Percentiles rank a stretch among this genome's conserved stretches.
phyloP scores from a whole-genome alignment of 495 filamentous ascomycete species.

The Penicillium arizonense region DNA sequence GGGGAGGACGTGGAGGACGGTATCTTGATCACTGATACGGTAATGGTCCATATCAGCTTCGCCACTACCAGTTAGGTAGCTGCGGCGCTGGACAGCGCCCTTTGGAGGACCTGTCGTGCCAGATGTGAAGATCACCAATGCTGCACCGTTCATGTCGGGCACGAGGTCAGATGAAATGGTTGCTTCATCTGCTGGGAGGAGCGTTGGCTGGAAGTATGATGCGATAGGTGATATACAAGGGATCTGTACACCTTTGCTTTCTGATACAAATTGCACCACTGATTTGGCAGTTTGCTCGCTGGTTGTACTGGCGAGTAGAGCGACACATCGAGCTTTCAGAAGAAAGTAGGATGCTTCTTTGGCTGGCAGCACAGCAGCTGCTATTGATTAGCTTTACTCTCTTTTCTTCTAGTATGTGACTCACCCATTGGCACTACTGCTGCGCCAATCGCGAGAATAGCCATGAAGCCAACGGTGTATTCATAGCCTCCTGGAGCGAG shows the following conservation, averaged over 20 bases:
- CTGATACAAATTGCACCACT: constrained; percentile 10
- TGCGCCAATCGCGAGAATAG: constrained; percentile 42
- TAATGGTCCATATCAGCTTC: constrained; percentile 30
- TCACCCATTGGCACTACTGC: constrained; percentile 37
- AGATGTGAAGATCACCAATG: constrained; percentile 40
- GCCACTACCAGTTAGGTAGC: constrained; percentile 24
- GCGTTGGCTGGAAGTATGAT: constrained; percentile 14
- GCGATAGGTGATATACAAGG: constrained; percentile 20
- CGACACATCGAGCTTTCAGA: constrained; percentile 27
- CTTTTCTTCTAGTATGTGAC: background rate
- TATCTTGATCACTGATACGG: constrained; percentile 23
- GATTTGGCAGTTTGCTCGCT: constrained; percentile 16
- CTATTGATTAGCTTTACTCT: background rate
- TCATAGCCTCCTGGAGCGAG: constrained; percentile 49
- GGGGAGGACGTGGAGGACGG: constrained; percentile 40
- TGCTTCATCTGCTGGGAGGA: constrained; percentile 8
- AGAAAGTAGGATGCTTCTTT: constrained; percentile 47
- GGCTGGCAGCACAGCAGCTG: constrained; percentile 28
- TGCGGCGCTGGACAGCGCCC: constrained; percentile 38
- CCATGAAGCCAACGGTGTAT: constrained; percentile 44
- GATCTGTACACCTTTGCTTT: constrained; percentile 15
- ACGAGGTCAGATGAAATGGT: constrained; percentile 25
- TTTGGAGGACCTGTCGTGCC: constrained; percentile 49
- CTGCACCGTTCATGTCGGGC: constrained; percentile 26
- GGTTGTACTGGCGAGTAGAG: constrained; percentile 18